Evolutionary conservation across 441 rosid genomes (phyloP).

Genomic region (Pelargonium cotyledonis): DNA sequence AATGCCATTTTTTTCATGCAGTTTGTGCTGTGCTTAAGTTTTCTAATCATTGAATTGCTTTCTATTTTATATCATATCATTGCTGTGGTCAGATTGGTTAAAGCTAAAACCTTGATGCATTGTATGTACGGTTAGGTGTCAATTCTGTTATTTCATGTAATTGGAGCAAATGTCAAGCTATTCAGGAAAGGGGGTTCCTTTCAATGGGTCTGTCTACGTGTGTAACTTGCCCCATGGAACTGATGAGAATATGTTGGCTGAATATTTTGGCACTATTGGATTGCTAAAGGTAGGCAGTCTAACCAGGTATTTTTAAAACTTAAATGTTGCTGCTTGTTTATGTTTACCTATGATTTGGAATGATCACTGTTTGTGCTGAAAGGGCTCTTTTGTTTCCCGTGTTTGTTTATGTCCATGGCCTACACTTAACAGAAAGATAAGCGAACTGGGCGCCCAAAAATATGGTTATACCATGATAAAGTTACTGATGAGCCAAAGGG

Average conservation of each 20-base stretch:
- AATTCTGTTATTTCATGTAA: conserved; percentile 33
- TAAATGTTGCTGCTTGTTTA: background rate
- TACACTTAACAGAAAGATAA: conserved; percentile 57
- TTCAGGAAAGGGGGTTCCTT: conserved; percentile 46
- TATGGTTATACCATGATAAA: conserved; percentile 88
- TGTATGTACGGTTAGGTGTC: background rate
- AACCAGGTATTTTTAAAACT: conserved; percentile 20
- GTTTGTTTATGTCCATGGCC: background rate
- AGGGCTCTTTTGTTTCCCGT: background rate
- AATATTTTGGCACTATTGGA: conserved; percentile 88
- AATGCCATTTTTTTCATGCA: too few species aligned
- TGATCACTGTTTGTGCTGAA: background rate
- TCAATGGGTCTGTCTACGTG: conserved; percentile 74
- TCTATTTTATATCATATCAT: too few species aligned
- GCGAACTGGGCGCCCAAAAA: conserved; percentile 82
- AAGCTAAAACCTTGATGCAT: background rate
- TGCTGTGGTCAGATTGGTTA: background rate
- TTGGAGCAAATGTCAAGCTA: conserved; percentile 57
- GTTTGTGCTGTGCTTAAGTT: too few species aligned
- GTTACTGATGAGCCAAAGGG: conserved; percentile 90
- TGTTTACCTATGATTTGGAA: background rate
- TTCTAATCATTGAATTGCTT: too few species aligned
- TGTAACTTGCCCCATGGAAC: conserved; percentile 80
- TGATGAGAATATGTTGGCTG: conserved; percentile 83
- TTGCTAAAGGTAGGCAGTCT: conserved; percentile 57